Evolutionary conservation across 164 flowering plant species (phyloP).

Genomic region (Aristolochia contorta): DNA sequence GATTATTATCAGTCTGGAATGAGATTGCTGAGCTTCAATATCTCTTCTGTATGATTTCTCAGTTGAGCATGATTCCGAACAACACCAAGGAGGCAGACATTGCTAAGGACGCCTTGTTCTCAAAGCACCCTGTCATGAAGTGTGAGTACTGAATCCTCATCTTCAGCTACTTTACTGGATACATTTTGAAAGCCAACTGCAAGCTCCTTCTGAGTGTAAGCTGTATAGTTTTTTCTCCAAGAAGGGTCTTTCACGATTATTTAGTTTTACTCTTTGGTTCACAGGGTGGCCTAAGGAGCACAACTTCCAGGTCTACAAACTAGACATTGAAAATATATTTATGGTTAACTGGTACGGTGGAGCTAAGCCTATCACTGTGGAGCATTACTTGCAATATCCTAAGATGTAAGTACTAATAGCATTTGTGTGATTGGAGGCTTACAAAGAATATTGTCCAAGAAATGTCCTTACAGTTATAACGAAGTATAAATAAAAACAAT

Average conservation of each 20-base stretch:
- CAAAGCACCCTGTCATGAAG: constrained; percentile 90
- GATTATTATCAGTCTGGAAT: too few relatives aligned
- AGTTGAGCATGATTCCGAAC: constrained; percentile 46
- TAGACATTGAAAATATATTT: constrained; percentile 66
- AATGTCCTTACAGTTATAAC: too few relatives aligned
- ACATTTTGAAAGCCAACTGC: background rate
- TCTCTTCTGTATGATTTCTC: constrained; percentile 1
- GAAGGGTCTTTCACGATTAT: background rate
- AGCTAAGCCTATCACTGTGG: constrained; percentile 65
- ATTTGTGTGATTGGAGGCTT: background rate
- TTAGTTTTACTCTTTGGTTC: constrained; percentile 5
- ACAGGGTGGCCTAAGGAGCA: constrained; percentile 85
- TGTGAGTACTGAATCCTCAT: constrained; percentile 26
- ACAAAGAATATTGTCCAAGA: background rate
- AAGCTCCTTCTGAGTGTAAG: background rate
- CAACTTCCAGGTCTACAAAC: constrained; percentile 63
- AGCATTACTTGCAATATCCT: constrained; percentile 44
- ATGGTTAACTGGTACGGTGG: constrained; percentile 88
- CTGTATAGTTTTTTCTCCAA: background rate
- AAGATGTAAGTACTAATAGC: constrained; percentile 39
- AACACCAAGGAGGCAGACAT: constrained; percentile 53
- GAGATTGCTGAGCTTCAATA: background rate
- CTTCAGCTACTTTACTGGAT: background rate
- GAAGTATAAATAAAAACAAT: too few relatives aligned
- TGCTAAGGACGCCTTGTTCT: constrained; percentile 61